Evolutionary conservation across 371 early-diverging fungal species (phyloP).

Genomic region (Quaeritorhiza haematococci): DNA sequence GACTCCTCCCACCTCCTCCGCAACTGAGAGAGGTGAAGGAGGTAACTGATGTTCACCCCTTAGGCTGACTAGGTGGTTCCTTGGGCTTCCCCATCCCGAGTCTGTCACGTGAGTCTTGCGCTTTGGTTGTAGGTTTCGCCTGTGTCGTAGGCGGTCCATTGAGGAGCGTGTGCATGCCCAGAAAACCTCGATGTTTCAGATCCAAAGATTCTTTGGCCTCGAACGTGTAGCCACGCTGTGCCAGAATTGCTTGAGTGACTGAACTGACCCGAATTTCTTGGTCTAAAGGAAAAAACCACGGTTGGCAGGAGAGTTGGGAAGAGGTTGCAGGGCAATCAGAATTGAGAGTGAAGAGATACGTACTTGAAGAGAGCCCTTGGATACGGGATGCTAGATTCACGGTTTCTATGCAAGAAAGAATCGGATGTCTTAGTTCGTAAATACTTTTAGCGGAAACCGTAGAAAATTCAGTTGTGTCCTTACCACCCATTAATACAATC

Average conservation of each 20-base stretch:
- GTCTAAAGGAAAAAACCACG: background rate
- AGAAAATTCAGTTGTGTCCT: background rate
- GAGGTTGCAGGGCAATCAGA: background rate
- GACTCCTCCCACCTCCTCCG: too few species aligned
- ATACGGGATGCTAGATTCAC: constrained; percentile 17
- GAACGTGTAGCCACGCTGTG: constrained; percentile 3
- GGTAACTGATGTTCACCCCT: too few species aligned
- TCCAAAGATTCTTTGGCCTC: constrained; percentile 12
- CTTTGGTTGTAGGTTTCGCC: too few species aligned
- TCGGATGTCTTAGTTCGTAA: background rate
- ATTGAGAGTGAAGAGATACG: background rate
- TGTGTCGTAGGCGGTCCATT: too few species aligned
- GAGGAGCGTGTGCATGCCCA: too few species aligned
- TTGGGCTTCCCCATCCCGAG: too few species aligned
- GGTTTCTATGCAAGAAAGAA: constrained; percentile 10
- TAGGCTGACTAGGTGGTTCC: too few species aligned
- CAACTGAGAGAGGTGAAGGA: too few species aligned
- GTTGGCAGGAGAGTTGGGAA: background rate
- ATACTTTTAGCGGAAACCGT: background rate
- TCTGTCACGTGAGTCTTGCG: too few species aligned
- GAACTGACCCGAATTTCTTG: constrained; percentile 14
- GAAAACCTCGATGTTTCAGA: constrained; percentile 7
- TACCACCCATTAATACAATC: constrained; percentile 13
- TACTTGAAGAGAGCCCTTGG: constrained; percentile 7
- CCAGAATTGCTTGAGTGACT: constrained; percentile 7